Conservation (phyloP, 2,329 filamentous ascomycete genomes). For the Thyridium curvatum region DNA sequence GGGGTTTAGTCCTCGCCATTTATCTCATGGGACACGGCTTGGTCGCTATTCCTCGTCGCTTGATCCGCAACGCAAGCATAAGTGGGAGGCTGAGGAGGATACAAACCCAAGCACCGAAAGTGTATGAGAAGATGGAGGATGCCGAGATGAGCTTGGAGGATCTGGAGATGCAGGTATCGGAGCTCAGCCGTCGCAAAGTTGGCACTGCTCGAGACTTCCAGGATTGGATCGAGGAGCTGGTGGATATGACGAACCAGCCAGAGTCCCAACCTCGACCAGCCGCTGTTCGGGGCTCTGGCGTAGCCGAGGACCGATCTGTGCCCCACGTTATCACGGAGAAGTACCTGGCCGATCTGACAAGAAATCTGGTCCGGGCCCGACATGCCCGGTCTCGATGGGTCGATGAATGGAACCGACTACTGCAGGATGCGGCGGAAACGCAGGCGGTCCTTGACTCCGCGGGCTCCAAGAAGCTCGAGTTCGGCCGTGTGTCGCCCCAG, state of each 20-base stretch:
- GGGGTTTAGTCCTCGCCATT: slow-evolving; percentile 85
- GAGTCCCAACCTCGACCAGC: slow-evolving; percentile 48
- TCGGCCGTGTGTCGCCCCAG: slow-evolving; percentile 53
- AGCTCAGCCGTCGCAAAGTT: slow-evolving; percentile 74
- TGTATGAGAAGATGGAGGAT: slow-evolving; percentile 85
- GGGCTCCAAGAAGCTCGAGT: slow-evolving; percentile 73
- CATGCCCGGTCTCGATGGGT: slow-evolving; percentile 79
- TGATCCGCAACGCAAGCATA: slow-evolving; percentile 75
- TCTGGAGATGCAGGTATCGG: slow-evolving; percentile 72
- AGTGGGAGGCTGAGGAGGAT: slow-evolving; percentile 67
- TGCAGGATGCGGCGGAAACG: slow-evolving; percentile 66
- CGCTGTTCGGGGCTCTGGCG: slow-evolving; percentile 32
- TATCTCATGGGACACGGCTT: slow-evolving; percentile 97
- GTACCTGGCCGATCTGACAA: slow-evolving; percentile 84
- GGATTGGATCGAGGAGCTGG: slow-evolving; percentile 95
- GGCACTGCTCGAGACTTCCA: slow-evolving; percentile 69
- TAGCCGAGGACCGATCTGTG: slow-evolving; percentile 40
- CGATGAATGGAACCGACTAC: slow-evolving; percentile 77
- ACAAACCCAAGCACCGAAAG: slow-evolving; percentile 70
- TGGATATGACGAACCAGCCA: slow-evolving; percentile 65
- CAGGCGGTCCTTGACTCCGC: slow-evolving; percentile 81
- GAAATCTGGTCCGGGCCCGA: slow-evolving; percentile 72
- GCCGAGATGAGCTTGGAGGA: slow-evolving; percentile 73
- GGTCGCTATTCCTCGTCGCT: slow-evolving; percentile 77
- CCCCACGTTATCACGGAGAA: slow-evolving; percentile 87